A percentile compares a stretch with the other conserved stretches of the same genome.
Conservation (phyloP, 148 eudicot species). For the Bassia scoparia region DNA sequence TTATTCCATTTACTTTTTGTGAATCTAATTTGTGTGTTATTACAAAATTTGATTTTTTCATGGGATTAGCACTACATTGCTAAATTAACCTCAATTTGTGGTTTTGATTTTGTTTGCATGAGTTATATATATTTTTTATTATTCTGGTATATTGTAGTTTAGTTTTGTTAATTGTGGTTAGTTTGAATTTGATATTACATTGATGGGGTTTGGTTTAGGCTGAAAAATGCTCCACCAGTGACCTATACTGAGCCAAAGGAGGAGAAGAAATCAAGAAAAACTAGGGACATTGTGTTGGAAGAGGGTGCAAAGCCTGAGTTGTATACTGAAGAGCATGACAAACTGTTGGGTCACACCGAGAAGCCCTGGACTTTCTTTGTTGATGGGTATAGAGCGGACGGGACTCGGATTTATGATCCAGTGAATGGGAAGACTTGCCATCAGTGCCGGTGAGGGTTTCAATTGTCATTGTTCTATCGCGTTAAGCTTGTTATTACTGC, state of each 20-base stretch:
- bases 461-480: neutral
- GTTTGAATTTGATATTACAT: neutral
- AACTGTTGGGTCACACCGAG: constrained; percentile 69
- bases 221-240: constrained; percentile 63
- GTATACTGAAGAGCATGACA: constrained; percentile 82
- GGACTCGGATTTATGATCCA: constrained; percentile 70
- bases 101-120: neutral
- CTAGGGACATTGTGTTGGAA: constrained; percentile 31
- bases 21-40: too few relatives aligned
- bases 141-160: neutral
- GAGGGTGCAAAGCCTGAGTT: constrained; percentile 68
- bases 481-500: neutral
- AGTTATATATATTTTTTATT: neutral
- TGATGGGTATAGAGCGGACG: constrained; percentile 75
- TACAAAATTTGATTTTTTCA: too few relatives aligned
- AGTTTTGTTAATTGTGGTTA: neutral
- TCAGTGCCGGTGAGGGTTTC: constrained; percentile 72
- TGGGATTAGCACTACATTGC: too few relatives aligned
- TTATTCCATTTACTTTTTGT: neutral
- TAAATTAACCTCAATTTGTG: too few relatives aligned
- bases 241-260: constrained; percentile 59
- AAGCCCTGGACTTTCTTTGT: constrained; percentile 71
- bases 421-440: constrained; percentile 85
- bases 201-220: constrained; percentile 40
- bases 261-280: constrained; percentile 26